These are phyloP conservation scores for Grosmannia clavigera DNA, from an alignment of 2,329 filamentous ascomycete genomes.

Conservation along the genomic window DNA sequence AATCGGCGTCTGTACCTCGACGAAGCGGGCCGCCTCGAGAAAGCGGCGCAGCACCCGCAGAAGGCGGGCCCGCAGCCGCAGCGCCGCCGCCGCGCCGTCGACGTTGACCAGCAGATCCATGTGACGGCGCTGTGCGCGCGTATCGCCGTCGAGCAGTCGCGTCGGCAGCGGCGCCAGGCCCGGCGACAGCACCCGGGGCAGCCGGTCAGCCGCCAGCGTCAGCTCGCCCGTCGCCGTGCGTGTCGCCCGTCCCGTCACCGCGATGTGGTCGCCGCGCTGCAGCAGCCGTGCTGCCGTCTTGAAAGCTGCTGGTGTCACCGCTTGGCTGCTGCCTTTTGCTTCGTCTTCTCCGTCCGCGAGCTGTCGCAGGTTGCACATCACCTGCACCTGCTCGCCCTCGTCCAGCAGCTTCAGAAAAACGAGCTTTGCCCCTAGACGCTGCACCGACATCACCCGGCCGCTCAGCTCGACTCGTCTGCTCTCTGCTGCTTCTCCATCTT, in stretches of 20 bases:
- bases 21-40: slow-evolving; percentile 58
- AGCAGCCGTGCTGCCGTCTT: slow-evolving; percentile 53
- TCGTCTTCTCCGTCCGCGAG: slow-evolving; percentile 11
- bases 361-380: slow-evolving; percentile 57
- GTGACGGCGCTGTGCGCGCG: slow-evolving; percentile 64
- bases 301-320: slow-evolving; percentile 29
- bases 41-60: slow-evolving; percentile 63
- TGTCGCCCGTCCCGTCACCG: slow-evolving; percentile 57
- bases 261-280: slow-evolving; percentile 72
- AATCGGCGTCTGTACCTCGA: slow-evolving; percentile 87
- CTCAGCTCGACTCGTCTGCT: slow-evolving; percentile 10
- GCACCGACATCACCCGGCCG: slow-evolving; percentile 63
- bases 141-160: slow-evolving; percentile 57
- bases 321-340: slow-evolving; percentile 15
- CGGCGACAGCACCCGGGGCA: slow-evolving; percentile 65
- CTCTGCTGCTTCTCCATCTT: background rate
- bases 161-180: slow-evolving; percentile 69
- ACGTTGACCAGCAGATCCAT: slow-evolving; percentile 74
- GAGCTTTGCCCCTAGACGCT: slow-evolving; percentile 62
- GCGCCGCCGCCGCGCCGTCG: slow-evolving; percentile 40
- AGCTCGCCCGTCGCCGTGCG: slow-evolving; percentile 63
- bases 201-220: slow-evolving; percentile 52
- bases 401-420: slow-evolving; percentile 73
- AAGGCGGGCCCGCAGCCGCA: slow-evolving; percentile 63
- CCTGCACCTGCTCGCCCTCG: slow-evolving; percentile 60